These are phyloP conservation scores for Candida jianshihensis DNA, from an alignment of 805 yeast genomes.

Conservation along the genomic window DNA sequence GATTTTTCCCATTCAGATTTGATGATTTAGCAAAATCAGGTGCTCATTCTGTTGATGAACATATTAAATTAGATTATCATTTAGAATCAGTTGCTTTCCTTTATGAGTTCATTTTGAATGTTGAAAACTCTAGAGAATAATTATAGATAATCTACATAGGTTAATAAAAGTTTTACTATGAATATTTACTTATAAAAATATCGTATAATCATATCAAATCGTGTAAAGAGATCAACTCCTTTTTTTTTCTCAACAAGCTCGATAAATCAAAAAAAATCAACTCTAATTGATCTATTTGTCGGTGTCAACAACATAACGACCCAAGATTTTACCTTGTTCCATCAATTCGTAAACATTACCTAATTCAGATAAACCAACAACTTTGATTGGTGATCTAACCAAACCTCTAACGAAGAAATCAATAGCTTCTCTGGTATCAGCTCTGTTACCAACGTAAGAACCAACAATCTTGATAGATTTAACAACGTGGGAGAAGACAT, in stretches of 20 bases:
- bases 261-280: too few species aligned
- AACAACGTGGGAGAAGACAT: constrained; percentile 39
- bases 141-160: background rate
- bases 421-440: constrained; percentile 49
- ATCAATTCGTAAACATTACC: constrained; percentile 44
- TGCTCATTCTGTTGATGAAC: constrained; percentile 61
- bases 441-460: constrained; percentile 20
- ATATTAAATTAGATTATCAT: constrained; percentile 44
- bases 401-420: constrained; percentile 61
- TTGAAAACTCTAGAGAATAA: background rate
- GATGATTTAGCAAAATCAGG: constrained; percentile 7
- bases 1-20: constrained; percentile 27
- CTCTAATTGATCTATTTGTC: constrained; percentile 39
- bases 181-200: too few species aligned
- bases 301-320: constrained; percentile 81
- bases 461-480: constrained; percentile 37
- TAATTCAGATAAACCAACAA: constrained; percentile 47
- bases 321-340: constrained; percentile 50
- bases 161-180: background rate
- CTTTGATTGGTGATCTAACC: constrained; percentile 50
- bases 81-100: constrained; percentile 49
- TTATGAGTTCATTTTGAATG: constrained; percentile 35
- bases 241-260: too few species aligned
- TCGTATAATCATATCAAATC: too few species aligned
- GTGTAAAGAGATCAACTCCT: too few species aligned